Percentiles rank a stretch among this genome's conserved stretches.
Evolutionary conservation across 2,329 filamentous ascomycete species (phyloP).

Genomic region (Pseudocercospora fijiensis): DNA sequence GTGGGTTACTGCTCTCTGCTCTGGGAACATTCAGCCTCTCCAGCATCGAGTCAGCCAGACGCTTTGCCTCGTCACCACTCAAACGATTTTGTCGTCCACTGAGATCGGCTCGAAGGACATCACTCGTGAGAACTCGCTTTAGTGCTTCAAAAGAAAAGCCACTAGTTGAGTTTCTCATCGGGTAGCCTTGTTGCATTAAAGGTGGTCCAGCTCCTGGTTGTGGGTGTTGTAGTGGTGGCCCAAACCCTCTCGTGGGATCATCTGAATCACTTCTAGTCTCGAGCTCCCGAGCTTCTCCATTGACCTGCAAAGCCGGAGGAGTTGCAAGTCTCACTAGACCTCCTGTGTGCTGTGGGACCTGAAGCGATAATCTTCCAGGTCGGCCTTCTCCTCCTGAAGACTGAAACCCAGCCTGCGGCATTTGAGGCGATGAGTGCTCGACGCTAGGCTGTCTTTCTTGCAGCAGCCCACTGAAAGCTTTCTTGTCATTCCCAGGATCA

Average conservation of each 20-base stretch:
- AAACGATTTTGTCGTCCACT: constrained; percentile 42
- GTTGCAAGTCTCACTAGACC: constrained; percentile 64
- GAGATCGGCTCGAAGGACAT: constrained; percentile 49
- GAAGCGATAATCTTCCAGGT: constrained; percentile 58
- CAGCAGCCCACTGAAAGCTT: constrained; percentile 11
- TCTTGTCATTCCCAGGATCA: constrained; percentile 46
- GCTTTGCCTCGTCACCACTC: constrained; percentile 48
- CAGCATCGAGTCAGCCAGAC: constrained; percentile 48
- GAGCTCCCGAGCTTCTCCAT: constrained; percentile 45
- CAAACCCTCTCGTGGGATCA: constrained; percentile 21
- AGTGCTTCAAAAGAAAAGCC: constrained; percentile 44
- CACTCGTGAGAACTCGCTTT: constrained; percentile 48
- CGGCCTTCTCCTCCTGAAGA: constrained; percentile 34
- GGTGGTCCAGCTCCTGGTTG: background rate
- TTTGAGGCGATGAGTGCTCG: constrained; percentile 56
- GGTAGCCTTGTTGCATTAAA: background rate
- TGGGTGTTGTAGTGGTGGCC: background rate
- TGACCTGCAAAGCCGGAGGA: constrained; percentile 56
- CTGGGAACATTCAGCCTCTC: constrained; percentile 39
- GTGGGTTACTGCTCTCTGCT: constrained; percentile 36
- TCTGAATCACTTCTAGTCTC: constrained; percentile 27
- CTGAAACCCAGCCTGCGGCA: constrained; percentile 38
- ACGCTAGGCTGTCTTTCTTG: constrained; percentile 9
- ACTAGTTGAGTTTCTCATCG: background rate
- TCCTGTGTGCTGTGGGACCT: constrained; percentile 62